These are phyloP conservation scores for Cyberlindnera samutprakarnensis DNA, from an alignment of 805 yeast genomes.

Conservation along the genomic window DNA sequence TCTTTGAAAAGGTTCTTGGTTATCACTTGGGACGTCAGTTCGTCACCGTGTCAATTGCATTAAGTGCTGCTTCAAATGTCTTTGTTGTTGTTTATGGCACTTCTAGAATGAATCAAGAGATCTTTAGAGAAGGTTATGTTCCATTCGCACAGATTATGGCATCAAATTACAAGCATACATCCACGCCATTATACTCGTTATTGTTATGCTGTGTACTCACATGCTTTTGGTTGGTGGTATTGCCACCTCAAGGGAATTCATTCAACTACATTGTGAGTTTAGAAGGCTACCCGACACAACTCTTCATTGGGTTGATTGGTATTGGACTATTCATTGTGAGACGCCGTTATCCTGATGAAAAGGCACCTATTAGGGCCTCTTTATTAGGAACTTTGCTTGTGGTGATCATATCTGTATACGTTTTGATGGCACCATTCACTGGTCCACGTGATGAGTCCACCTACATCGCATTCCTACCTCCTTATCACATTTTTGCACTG, in stretches of 20 bases:
- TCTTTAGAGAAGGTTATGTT: constrained; percentile 53
- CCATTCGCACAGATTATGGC: constrained; percentile 48
- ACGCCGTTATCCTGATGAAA: constrained; percentile 36
- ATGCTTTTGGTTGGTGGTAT: constrained; percentile 24
- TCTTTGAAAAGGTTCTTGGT: constrained; percentile 52
- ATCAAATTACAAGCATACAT: constrained; percentile 42
- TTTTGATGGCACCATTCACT: constrained; percentile 40
- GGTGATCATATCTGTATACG: constrained; percentile 36
- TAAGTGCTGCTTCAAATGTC: constrained; percentile 57
- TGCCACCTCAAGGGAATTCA: constrained; percentile 29
- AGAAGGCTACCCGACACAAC: constrained; percentile 39
- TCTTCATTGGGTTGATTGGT: constrained; percentile 44
- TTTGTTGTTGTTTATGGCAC: constrained; percentile 53
- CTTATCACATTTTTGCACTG: constrained; percentile 34
- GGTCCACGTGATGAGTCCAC: constrained; percentile 19
- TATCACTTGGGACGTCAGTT: constrained; percentile 42
- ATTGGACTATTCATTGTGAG: constrained; percentile 52
- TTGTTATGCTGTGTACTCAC: constrained; percentile 26
- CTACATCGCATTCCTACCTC: constrained; percentile 19
- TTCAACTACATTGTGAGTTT: constrained; percentile 36
- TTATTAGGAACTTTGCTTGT: constrained; percentile 40
- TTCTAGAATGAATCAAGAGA: constrained; percentile 58
- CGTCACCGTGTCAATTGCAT: constrained; percentile 48
- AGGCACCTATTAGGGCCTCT: constrained; percentile 46
- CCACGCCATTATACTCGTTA: constrained; percentile 49